Evolutionary conservation across 495 filamentous ascomycete genomes (phyloP), one percentile per base, ranked within the genome.

Genomic region (Gamarada debralockiae): DNA sequence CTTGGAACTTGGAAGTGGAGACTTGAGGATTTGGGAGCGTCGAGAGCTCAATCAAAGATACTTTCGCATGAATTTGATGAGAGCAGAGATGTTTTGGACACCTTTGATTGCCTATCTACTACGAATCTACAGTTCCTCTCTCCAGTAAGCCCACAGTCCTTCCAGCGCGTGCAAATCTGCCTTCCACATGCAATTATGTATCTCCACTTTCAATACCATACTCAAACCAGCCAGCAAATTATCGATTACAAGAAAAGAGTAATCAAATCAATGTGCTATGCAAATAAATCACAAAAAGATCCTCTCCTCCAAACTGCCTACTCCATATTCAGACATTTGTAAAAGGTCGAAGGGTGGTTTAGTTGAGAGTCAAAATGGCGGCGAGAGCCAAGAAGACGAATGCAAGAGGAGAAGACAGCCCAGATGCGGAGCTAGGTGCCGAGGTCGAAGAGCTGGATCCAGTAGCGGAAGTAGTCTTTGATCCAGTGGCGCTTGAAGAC

Each of bases 331-430:
- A 54, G 29, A 54, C 40, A 55, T 9, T 34, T 44, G 52, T 40
- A 50, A 44, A 42, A 56, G 21, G 14, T 25, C 18, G 27, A 10
- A 4, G 27, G 4, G 27, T 10, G 17, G 18, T 45, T 36, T 56
- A 60, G 37, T 60, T 52, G 36, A 60, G 29, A 24, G 20, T 50
- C 15, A 56, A 5, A 27, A 60, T 22, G 5, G 57, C 57, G 2
- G 53, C 53, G 18, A 60, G 7, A 14, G 53, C 48, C 21, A 60
- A 31, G 49, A 60, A 45, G 42, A 60, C 49, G n/a, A 60, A 14
- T 2, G 57, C 57, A 14, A 60, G 45, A 15, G 57, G 57, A 17
- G 48, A 52, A 12, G 52, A 41, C 15, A 56, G 3, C 9, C 33
- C 38, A 1, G 33, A 12, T 20, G 44, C 57, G 5, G 53, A 53